Evolutionary conservation across 805 yeast genomes (phyloP).

Genomic region (Metschnikowia gruessii): DNA sequence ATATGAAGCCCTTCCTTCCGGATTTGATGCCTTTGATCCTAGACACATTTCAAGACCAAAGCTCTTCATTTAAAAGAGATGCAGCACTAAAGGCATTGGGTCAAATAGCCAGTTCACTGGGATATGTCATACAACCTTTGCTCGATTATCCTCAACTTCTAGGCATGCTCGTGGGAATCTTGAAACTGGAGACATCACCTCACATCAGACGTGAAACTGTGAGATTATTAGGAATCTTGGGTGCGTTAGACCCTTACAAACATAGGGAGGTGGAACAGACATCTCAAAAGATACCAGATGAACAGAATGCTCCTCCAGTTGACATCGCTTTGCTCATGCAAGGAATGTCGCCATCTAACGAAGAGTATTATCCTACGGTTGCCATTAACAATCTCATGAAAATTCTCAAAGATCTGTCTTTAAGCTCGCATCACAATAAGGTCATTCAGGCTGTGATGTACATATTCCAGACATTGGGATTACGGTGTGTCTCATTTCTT

Average conservation of each 20-base stretch:
- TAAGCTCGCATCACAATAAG: conserved; percentile 82
- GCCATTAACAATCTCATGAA: conserved; percentile 83
- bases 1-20: conserved; percentile 65
- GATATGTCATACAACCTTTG: conserved; percentile 92
- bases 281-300: conserved; percentile 53
- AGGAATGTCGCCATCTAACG: conserved; percentile 89
- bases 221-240: conserved; percentile 83
- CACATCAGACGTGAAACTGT: conserved; percentile 84
- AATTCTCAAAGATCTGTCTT: conserved; percentile 78
- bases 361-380: conserved; percentile 93
- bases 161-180: conserved; percentile 74
- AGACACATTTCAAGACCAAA: conserved; percentile 88
- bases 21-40: conserved; percentile 83
- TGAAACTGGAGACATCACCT: conserved; percentile 76
- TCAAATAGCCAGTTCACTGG: conserved; percentile 84
- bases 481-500: conserved; percentile 85
- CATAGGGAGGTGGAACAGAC: conserved; percentile 86
- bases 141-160: conserved; percentile 87
- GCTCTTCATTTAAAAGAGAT: conserved; percentile 81
- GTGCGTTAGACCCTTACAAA: conserved; percentile 96
- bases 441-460: conserved; percentile 93
- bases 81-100: conserved; percentile 88
- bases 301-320: conserved; percentile 84
- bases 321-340: conserved; percentile 89
- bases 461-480: conserved; percentile 84